phyloP scores from a whole-genome alignment of 371 early-diverging fungal genomes.

The Mortierella sp. region DNA sequence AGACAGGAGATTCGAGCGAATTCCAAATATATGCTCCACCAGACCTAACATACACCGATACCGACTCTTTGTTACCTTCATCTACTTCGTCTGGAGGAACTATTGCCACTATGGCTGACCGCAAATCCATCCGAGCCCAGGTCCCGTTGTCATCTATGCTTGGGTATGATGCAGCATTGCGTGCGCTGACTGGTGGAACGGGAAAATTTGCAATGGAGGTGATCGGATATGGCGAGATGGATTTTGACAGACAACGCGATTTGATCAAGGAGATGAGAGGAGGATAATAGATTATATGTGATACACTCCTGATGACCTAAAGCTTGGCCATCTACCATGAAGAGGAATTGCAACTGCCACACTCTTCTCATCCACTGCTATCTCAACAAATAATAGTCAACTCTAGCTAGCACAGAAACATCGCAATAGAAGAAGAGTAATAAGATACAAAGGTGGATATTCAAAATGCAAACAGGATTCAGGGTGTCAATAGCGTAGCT shows the following conservation, averaged over 20 bases:
- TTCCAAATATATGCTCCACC: constrained; percentile 66
- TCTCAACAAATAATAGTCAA: no score
- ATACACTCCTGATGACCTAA: no score
- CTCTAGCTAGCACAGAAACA: no score
- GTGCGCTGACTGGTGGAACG: constrained; percentile 90
- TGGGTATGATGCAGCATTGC: constrained; percentile 88
- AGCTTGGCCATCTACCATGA: no score
- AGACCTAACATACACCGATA: constrained; percentile 58
- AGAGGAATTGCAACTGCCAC: no score
- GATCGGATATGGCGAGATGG: constrained; percentile 87
- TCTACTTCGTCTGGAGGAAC: constrained; percentile 20
- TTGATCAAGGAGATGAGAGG: constrained; percentile 75
- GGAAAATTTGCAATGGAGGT: constrained; percentile 88
- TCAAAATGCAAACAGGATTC: no score
- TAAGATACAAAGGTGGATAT: no score
- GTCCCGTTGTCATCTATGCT: constrained; percentile 89
- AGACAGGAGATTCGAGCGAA: constrained; percentile 51
- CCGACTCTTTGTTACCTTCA: constrained; percentile 6
- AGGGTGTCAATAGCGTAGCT: no score
- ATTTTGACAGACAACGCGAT: constrained; percentile 74
- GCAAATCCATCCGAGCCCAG: constrained; percentile 71
- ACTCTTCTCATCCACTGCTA: no score
- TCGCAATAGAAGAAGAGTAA: no score
- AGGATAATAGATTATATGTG: constrained; percentile 21
- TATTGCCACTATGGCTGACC: constrained; percentile 58